Base-by-base conservation (phyloP, 2,329 filamentous ascomycete genomes). In the Escovopsis sp. region DNA sequence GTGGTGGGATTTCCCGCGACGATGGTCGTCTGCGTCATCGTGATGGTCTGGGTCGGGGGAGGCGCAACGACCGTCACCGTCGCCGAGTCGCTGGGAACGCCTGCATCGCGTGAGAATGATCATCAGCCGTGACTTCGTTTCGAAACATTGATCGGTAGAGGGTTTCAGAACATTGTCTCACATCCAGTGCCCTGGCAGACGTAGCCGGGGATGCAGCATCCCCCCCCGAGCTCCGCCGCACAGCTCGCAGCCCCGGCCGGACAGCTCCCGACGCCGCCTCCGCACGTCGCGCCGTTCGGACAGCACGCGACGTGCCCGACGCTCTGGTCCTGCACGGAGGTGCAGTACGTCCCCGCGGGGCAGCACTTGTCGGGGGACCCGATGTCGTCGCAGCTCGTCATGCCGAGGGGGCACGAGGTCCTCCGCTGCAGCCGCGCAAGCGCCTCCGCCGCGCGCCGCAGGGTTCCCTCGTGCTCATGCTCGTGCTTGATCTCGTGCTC, bases 301-400 rank as follows among this genome's bases (percentile, higher is more conserved):
- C 85, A 91, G 59, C 85, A 91, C 3, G 83, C 84, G 2, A 89
- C 76, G 37, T 75, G 72, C 7, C 81, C 81, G 26, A 80, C 65
- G 0, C 71, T 72, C 6, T 72, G 72, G 56, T 83, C 75, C 30
- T 68, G 57, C 4, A 86, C 75, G 23, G 63, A 59, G 38, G 82
- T 76, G 56, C 85, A 91, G 7, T 69, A 73, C 49, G 81, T 77
- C 12, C 68, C 71, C n/a, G 66, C 65, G 19, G 69, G 64, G 58
- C 85, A 91, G 64, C 85, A 91, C 59, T 80, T 82, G 58, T 85
- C 73, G 1, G 81, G 73, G 38, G 73, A 71, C 7, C 72, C 74
- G 50, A 86, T 80, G 15, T 62, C 62, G 12, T 68, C 66, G 59
- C 85, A 91, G 55, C 69, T 72, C 33, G 63, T 67, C 43, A 82